These are phyloP conservation scores for Kodamaea suecica DNA, from an alignment of 1,139 yeast genomes.

Conservation along the genomic window DNA sequence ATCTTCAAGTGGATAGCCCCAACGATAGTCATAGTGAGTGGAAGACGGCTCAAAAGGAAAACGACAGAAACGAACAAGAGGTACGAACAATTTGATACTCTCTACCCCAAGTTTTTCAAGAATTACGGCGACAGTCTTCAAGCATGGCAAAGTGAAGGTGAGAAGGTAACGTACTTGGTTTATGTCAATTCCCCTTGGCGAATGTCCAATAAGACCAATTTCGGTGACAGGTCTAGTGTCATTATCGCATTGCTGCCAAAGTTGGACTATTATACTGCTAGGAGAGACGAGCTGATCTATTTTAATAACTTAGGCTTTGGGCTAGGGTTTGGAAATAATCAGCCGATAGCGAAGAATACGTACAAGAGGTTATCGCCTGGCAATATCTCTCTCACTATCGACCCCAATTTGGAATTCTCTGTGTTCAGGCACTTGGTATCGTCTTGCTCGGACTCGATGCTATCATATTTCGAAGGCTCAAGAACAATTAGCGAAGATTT, in stretches of 20 bases:
- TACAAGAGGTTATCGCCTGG: conserved; percentile 49
- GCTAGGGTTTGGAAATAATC: conserved; percentile 72
- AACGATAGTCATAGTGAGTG: conserved; percentile 66
- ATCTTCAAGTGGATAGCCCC: conserved; percentile 92
- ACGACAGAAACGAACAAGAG: conserved; percentile 43
- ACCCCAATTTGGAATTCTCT: conserved; percentile 75
- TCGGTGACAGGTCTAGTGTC: conserved; percentile 57
- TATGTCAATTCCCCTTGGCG: conserved; percentile 73
- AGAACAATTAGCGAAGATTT: conserved; percentile 35
- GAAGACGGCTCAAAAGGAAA: conserved; percentile 48
- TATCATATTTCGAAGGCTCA: conserved; percentile 27
- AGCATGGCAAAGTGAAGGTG: conserved; percentile 36
- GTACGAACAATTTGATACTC: conserved; percentile 48
- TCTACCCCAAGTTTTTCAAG: conserved; percentile 50
- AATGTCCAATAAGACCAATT: conserved; percentile 64
- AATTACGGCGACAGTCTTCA: conserved; percentile 5
- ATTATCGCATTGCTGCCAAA: conserved; percentile 67
- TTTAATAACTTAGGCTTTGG: conserved; percentile 75
- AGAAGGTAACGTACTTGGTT: conserved; percentile 57
- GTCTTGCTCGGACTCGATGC: conserved; percentile 12
- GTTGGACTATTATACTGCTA: conserved; percentile 52
- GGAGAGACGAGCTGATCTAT: conserved; percentile 44
- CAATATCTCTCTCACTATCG: conserved; percentile 74
- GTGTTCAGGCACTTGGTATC: conserved; percentile 64
- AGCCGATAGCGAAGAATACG: conserved; percentile 52